Conservation (phyloP, 2,329 filamentous ascomycete genomes). For the Pyricularia pennisetigena region DNA sequence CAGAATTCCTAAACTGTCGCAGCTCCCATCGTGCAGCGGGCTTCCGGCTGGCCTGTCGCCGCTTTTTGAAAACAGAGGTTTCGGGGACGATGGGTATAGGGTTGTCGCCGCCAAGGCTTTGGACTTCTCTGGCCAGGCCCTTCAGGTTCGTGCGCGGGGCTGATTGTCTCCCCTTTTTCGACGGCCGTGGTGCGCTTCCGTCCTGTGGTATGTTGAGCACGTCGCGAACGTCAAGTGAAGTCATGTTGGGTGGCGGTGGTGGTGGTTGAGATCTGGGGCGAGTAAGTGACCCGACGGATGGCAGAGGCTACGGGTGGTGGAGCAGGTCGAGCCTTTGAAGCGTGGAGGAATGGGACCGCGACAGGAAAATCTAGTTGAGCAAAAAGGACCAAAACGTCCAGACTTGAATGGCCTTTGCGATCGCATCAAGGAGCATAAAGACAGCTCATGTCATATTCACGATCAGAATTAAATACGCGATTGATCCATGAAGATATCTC, state of each 20-base stretch:
- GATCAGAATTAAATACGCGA: background rate
- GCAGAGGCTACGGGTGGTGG: background rate
- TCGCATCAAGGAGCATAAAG: background rate
- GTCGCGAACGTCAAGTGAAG: slow-evolving; percentile 75
- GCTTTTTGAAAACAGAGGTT: slow-evolving; percentile 46
- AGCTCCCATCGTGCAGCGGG: slow-evolving; percentile 55
- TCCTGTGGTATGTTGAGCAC: slow-evolving; percentile 72
- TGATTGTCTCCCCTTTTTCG: slow-evolving; percentile 66
- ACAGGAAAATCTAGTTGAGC: background rate
- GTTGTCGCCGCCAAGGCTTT: slow-evolving; percentile 55
- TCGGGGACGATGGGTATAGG: slow-evolving; percentile 58
- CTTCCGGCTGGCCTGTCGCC: slow-evolving; percentile 42
- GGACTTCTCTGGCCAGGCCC: slow-evolving; percentile 55
- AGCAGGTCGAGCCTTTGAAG: background rate
- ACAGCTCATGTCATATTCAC: background rate
- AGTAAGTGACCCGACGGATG: background rate
- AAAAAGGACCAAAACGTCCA: background rate
- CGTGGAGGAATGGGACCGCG: background rate
- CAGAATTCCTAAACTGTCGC: slow-evolving; percentile 66
- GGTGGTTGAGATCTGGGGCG: background rate
- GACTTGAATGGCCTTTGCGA: background rate
- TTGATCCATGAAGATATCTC: background rate
- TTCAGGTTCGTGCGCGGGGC: slow-evolving; percentile 46
- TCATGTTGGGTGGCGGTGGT: slow-evolving; percentile 38
- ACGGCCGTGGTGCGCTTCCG: slow-evolving; percentile 39